Conservation (phyloP, 78 protist genomes). For the Isochrysis galbana region DNA sequence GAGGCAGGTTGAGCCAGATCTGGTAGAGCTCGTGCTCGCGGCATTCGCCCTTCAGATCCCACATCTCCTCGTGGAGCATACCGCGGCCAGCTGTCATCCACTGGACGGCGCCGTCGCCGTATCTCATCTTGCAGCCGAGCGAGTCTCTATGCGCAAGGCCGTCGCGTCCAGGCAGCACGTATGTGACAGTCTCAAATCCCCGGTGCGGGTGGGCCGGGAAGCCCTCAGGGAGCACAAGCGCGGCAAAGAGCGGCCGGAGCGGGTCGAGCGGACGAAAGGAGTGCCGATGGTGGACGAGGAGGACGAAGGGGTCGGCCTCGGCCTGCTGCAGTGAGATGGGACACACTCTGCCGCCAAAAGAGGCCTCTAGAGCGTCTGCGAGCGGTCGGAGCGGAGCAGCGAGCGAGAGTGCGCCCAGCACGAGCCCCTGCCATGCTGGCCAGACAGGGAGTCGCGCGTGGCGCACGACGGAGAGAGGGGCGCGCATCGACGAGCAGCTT, state of each 20-base stretch:
- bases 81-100: slow-evolving; percentile 89
- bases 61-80: slow-evolving; percentile 73
- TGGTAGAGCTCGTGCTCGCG: slow-evolving; percentile 44
- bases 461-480: not conserved
- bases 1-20: slow-evolving; percentile 79
- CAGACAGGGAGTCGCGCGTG: not conserved
- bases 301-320: not conserved
- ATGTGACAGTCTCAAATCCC: slow-evolving; percentile 80
- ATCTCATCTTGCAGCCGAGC: slow-evolving; percentile 13
- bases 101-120: slow-evolving; percentile 41
- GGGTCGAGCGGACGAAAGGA: not conserved
- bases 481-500: too few relatives aligned
- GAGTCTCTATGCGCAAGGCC: slow-evolving; percentile 62
- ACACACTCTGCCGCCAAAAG: not conserved
- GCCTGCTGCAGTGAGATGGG: not conserved
- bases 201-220: slow-evolving; percentile 20
- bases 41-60: not conserved
- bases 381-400: not conserved
- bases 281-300: slow-evolving; percentile 21
- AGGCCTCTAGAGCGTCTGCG: not conserved
- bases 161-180: slow-evolving; percentile 58
- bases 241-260: not conserved
- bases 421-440: slow-evolving; percentile 17
- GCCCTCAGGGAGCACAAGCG: not conserved
- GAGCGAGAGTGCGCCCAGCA: not conserved